Evolutionary conservation across 306 rosid genomes (phyloP).

Genomic region (Quillaja saponaria): DNA sequence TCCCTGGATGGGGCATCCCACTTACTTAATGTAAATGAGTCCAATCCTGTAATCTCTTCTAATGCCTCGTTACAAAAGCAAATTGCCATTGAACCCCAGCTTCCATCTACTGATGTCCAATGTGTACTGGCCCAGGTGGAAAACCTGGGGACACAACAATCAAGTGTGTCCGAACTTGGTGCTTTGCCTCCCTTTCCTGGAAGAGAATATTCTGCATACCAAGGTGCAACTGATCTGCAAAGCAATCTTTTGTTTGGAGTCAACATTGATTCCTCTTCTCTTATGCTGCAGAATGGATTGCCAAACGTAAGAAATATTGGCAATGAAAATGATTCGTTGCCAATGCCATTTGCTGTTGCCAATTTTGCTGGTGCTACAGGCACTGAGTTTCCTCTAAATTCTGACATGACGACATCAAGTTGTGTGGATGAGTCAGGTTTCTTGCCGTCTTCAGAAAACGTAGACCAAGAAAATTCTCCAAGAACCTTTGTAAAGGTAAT

Average conservation of each 20-base stretch:
- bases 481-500: conserved; percentile 86
- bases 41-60: conserved; percentile 49
- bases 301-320: conserved; percentile 62
- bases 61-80: conserved; percentile 64
- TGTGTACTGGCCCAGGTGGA: conserved; percentile 60
- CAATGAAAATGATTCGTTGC: conserved; percentile 52
- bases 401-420: conserved; percentile 59
- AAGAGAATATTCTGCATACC: conserved; percentile 72
- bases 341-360: conserved; percentile 60
- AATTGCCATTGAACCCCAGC: conserved; percentile 57
- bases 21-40: conserved; percentile 50
- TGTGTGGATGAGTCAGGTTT: conserved; percentile 74
- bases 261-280: conserved; percentile 70
- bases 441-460: conserved; percentile 76
- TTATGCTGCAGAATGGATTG: conserved; percentile 70
- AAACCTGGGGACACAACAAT: conserved; percentile 48
- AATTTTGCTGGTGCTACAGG: conserved; percentile 62
- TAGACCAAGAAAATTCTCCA: conserved; percentile 61
- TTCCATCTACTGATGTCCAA: conserved; percentile 64
- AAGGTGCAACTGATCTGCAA: conserved; percentile 72
- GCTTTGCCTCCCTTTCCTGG: conserved; percentile 87
- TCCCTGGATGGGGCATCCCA: conserved; percentile 68
- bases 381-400: conserved; percentile 59
- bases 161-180: conserved; percentile 50
- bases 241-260: conserved; percentile 79